A percentile compares a stretch with the other conserved stretches of the same genome.
These are phyloP conservation scores for Poa annua DNA, from an alignment of 176 grass and related monocot species.

Conservation along the genomic window DNA sequence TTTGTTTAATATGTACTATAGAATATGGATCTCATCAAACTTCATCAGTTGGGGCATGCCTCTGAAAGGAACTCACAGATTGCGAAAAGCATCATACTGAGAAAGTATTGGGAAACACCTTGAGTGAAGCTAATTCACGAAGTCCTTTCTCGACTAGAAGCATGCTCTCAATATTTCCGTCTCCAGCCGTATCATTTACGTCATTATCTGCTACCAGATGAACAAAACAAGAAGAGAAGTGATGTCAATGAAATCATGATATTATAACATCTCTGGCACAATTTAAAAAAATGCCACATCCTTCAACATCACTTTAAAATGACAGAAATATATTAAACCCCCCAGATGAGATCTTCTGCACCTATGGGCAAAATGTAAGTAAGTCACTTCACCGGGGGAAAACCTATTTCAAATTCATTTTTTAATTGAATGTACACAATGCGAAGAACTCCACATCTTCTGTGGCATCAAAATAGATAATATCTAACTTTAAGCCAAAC, in stretches of 20 bases:
- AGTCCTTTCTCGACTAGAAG: slow-evolving; percentile 95
- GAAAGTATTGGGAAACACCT: slow-evolving; percentile 59
- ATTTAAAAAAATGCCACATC: slow-evolving; percentile 22
- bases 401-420: neutral
- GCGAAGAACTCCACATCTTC: slow-evolving; percentile 7
- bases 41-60: slow-evolving; percentile 1
- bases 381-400: neutral
- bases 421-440: slow-evolving; percentile 32
- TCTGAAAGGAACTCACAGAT: slow-evolving; percentile 36
- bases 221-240: slow-evolving; percentile 26
- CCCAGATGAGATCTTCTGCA: slow-evolving; percentile 19
- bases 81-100: slow-evolving; percentile 25
- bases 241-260: slow-evolving; percentile 36
- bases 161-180: slow-evolving; percentile 85
- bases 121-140: slow-evolving; percentile 92
- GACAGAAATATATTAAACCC: neutral
- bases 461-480: slow-evolving; percentile 32
- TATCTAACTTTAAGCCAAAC: slow-evolving; percentile 19
- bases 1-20: slow-evolving; percentile 14
- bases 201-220: slow-evolving; percentile 67
- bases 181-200: slow-evolving; percentile 57
- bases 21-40: slow-evolving; percentile 28
- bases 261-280: slow-evolving; percentile 22
- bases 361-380: slow-evolving; percentile 18
- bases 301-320: neutral